These are phyloP conservation scores for Euphorbia tirucalli DNA, from an alignment of 345 rosid genomes.

Conservation along the genomic window DNA sequence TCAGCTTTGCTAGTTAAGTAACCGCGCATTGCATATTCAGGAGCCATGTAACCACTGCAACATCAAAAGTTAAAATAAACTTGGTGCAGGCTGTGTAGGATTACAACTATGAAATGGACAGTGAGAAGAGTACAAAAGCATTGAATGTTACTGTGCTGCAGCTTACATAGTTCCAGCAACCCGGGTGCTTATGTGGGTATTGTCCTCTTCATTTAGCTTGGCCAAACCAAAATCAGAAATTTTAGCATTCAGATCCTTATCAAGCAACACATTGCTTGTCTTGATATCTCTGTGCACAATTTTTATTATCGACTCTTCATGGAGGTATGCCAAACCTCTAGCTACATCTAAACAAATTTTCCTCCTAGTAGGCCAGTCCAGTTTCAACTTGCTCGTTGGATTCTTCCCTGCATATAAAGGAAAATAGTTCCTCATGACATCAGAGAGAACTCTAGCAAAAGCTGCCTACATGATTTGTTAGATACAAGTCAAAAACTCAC, in stretches of 20 bases:
- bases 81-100: background rate
- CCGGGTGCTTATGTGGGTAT: constrained; percentile 83
- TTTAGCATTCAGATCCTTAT: constrained; percentile 74
- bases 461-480: background rate
- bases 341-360: constrained; percentile 74
- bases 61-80: constrained; percentile 13
- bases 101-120: background rate
- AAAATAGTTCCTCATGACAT: background rate
- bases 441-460: background rate
- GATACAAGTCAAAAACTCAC: constrained; percentile 16
- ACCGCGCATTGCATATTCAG: constrained; percentile 82
- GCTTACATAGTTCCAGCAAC: constrained; percentile 88
- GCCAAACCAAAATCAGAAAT: constrained; percentile 95
- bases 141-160: background rate
- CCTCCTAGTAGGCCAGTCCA: constrained; percentile 72
- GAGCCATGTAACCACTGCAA: constrained; percentile 65
- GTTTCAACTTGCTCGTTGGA: constrained; percentile 39
- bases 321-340: constrained; percentile 74
- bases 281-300: constrained; percentile 94
- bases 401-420: constrained; percentile 47
- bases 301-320: constrained; percentile 77
- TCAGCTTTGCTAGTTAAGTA: constrained; percentile 69
- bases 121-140: background rate
- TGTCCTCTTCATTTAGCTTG: constrained; percentile 74
- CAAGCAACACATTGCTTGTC: constrained; percentile 85